These are phyloP conservation scores for Hibiscus tridactylites DNA, from an alignment of 345 rosid species.

Conservation along the genomic window DNA sequence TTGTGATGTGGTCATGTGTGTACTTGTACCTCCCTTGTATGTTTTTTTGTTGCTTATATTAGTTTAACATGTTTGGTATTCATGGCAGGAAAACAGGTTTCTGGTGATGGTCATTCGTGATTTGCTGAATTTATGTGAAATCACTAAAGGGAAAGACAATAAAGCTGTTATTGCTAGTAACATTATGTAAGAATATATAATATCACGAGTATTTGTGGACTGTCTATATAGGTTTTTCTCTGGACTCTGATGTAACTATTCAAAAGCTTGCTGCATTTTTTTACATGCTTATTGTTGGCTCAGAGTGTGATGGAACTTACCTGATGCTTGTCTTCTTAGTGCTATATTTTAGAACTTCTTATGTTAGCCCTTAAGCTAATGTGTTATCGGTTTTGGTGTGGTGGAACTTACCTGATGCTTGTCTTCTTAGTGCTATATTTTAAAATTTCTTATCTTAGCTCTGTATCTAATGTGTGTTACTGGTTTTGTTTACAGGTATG, in stretches of 20 bases:
- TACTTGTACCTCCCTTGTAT: background rate
- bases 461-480: background rate
- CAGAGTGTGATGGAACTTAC: background rate
- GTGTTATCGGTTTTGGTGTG: constrained; percentile 10
- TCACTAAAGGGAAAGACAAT: constrained; percentile 95
- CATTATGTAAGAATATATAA: constrained; percentile 66
- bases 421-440: background rate
- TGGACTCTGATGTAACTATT: background rate
- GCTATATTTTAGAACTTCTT: background rate
- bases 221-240: background rate
- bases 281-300: background rate
- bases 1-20: background rate
- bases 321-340: background rate
- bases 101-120: constrained; percentile 98
- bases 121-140: constrained; percentile 89
- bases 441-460: background rate
- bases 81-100: constrained; percentile 90
- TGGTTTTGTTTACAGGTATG: constrained; percentile 64
- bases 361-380: background rate
- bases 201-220: background rate
- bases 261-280: background rate
- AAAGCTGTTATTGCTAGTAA: constrained; percentile 99
- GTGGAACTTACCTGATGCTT: background rate
- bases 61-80: background rate
- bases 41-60: background rate